Base-by-base conservation (phyloP, 345 rosid genomes). In the Clausena lansium region DNA sequence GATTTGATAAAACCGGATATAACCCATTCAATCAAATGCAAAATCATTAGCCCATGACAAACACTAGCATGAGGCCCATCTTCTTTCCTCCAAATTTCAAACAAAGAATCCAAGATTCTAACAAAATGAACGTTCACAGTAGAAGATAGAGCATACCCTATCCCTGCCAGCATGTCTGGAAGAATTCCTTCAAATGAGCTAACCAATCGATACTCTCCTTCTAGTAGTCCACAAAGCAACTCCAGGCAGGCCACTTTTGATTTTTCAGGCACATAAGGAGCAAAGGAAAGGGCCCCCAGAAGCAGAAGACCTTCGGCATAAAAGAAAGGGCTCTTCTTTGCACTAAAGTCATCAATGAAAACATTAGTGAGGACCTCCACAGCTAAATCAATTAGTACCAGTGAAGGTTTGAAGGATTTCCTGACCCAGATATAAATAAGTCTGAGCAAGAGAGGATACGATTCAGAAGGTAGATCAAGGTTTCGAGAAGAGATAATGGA, bases 11-110 rank as follows among this genome's bases (percentile, higher is more conserved):
- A 86, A 81, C 93, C 87, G 62, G 90, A 90, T 28, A 91, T 77
- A 75, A 90, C 84, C 99, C 99, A 91, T 77, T 93, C 99, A 50
- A 91, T 77, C 87, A 88, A 84, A 87, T 94, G 98, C 84, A 96
- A 81, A 84, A 94, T 82, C 93, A 92, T 89, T 71, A 94, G 86
- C 38, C 97, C 99, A 71, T 84, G 71, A 71, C 87, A 76, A 77
- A 91, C 84, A 77, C 66, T 83, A 63, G 83, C 84, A 76, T 50
- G 71, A 59, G 88, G 91, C 57, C 91, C 93, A 81, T 84, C 89
- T 65, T 85, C 84, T 76, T 77, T 89, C 20, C 88, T 85, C 97
- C 97, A 89, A 77, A 89, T 79, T 22, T 89, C 90, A 79, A 92
- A 78, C 64, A 90, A 81, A 77, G 81, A 81, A 84, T 88, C 86